A percentile compares a stretch with the other conserved stretches of the same genome.
These are phyloP conservation scores for Xylaria sp. DNA, from an alignment of 2,329 filamentous ascomycete genomes.

Conservation along the genomic window DNA sequence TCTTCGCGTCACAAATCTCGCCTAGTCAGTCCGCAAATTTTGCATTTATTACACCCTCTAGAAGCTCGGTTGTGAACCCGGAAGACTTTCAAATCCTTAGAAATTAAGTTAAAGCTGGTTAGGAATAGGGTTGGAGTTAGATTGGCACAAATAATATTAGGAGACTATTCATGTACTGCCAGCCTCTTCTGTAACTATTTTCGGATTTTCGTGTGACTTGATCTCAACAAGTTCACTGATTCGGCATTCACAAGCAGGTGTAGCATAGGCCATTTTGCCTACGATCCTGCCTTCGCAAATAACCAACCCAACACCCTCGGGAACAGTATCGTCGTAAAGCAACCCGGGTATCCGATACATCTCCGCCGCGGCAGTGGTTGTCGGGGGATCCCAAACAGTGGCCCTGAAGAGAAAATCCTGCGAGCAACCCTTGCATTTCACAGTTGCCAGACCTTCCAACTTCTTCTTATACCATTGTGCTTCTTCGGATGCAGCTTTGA, in stretches of 20 bases:
- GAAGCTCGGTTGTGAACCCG: too few species aligned
- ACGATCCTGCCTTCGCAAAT: conserved; percentile 23
- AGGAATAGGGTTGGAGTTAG: too few species aligned
- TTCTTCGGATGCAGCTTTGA: conserved; percentile 29
- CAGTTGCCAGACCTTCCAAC: conserved; percentile 22
- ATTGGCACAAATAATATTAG: too few species aligned
- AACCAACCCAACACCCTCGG: conserved; percentile 26
- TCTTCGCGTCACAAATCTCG: too few species aligned
- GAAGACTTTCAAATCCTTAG: too few species aligned
- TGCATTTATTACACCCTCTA: too few species aligned
- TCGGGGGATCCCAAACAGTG: conserved; percentile 24
- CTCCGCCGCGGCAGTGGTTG: conserved; percentile 14
- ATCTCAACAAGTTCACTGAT: conserved; percentile 27
- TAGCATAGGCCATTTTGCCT: conserved; percentile 33
- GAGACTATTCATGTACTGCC: too few species aligned
- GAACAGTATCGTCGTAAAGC: conserved; percentile 30
- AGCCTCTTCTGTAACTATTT: too few species aligned
- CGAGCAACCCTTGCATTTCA: conserved; percentile 28
- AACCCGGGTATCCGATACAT: conserved; percentile 29
- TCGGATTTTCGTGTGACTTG: conserved; percentile 7
- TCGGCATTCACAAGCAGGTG: conserved; percentile 27
- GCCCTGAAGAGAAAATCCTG: conserved; percentile 24
- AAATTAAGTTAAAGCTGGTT: too few species aligned
- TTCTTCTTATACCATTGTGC: conserved; percentile 32
- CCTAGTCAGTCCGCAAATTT: too few species aligned